A percentile compares a stretch with the other conserved stretches of the same genome.
phyloP scores from a whole-genome alignment of 1,284 basidiomycete species.

The Termitomyces sp. region DNA sequence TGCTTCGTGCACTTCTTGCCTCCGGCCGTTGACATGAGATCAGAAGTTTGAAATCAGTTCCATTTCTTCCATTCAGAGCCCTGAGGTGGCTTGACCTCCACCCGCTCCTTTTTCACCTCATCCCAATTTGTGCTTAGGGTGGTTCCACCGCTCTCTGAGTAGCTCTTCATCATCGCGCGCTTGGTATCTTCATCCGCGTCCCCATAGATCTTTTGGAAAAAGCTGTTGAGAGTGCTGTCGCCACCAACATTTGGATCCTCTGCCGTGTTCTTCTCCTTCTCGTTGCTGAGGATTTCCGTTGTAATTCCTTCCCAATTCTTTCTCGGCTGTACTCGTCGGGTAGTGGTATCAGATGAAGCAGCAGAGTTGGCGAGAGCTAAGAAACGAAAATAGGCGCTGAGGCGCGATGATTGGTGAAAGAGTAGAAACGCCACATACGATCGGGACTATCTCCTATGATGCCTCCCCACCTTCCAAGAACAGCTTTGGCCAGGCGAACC shows the following conservation, averaged over 20 bases:
- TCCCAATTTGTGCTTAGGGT: conserved; percentile 93
- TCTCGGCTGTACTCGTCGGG: conserved; percentile 30
- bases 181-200: conserved; percentile 86
- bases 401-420: conserved; percentile 1
- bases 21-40: conserved; percentile 38
- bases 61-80: conserved; percentile 82
- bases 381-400: conserved; percentile 8
- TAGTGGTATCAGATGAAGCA: conserved; percentile 30
- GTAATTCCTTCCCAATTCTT: conserved; percentile 87
- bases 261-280: conserved; percentile 57
- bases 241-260: conserved; percentile 84
- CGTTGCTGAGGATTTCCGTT: conserved; percentile 52
- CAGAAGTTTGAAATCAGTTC: conserved; percentile 34
- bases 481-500: conserved; percentile 60
- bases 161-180: conserved; percentile 95
- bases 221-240: conserved; percentile 69
- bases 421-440: conserved; percentile 42
- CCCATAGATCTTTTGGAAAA: conserved; percentile 82
- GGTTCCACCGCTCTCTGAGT: conserved; percentile 86
- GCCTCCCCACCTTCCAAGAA: conserved; percentile 67
- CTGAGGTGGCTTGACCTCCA: conserved; percentile 74
- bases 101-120: conserved; percentile 66
- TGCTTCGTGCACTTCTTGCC: conserved; percentile 63
- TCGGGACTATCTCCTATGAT: conserved; percentile 71
- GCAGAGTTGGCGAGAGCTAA: conserved; percentile 28